These are phyloP conservation scores for Globisporangium abappressorium DNA, from an alignment of 352 stramenopile species.

Conservation along the genomic window DNA sequence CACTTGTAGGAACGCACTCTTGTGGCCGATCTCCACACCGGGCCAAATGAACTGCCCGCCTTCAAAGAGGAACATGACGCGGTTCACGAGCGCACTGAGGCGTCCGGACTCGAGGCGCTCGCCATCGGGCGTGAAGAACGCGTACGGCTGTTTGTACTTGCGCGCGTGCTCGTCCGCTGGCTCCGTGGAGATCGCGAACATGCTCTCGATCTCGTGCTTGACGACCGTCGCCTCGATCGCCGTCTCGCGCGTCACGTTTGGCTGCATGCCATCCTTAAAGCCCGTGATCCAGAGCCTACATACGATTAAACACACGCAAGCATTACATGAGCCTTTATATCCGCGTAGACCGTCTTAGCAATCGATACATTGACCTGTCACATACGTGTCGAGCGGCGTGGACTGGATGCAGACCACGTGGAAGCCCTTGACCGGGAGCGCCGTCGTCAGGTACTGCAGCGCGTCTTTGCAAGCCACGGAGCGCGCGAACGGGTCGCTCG, in stretches of 20 bases:
- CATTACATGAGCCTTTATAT: background rate
- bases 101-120: slow-evolving; percentile 27
- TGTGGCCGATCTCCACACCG: slow-evolving; percentile 54
- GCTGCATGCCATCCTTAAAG: slow-evolving; percentile 54
- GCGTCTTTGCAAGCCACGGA: slow-evolving; percentile 32
- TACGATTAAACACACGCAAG: background rate
- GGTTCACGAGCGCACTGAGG: slow-evolving; percentile 31
- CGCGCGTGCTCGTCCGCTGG: slow-evolving; percentile 23
- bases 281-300: slow-evolving; percentile 39
- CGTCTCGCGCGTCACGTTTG: slow-evolving; percentile 23
- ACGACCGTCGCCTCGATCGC: slow-evolving; percentile 33
- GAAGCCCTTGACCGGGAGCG: slow-evolving; percentile 57
- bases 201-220: slow-evolving; percentile 28
- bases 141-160: slow-evolving; percentile 63
- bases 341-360: background rate
- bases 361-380: background rate
- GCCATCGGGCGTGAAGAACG: slow-evolving; percentile 55
- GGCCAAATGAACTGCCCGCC: slow-evolving; percentile 74
- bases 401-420: slow-evolving; percentile 60
- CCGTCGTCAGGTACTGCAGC: slow-evolving; percentile 47
- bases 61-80: slow-evolving; percentile 68
- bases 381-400: slow-evolving; percentile 35
- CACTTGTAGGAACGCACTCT: slow-evolving; percentile 30
- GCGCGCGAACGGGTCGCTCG: slow-evolving; percentile 1
- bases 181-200: slow-evolving; percentile 29